Evolutionary conservation across 768 basidiomycete genomes (phyloP), one percentile per base, ranked within the genome.

Genomic region (Serendipita sp.): DNA sequence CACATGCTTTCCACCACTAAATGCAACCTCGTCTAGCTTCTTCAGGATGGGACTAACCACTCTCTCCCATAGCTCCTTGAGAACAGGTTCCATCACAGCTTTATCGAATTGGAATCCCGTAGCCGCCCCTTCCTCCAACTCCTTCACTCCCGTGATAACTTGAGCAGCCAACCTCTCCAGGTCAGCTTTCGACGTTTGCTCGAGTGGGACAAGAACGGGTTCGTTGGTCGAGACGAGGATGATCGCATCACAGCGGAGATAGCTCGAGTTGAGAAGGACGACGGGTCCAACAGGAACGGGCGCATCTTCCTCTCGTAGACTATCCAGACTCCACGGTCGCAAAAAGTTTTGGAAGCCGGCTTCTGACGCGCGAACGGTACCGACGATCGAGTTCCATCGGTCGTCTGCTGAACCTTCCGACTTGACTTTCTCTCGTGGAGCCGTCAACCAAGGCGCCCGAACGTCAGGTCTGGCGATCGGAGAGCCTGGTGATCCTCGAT

Each of bases 211-310:
- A n/a, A 60, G 18, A 8, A 60, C 18, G 27, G 55, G 55, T 36
- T 60, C 55, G 36, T 37, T 60, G 16, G 55, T 60, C 55, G 55
- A 60, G 4, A 60, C 55, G 55, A 60, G 55, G 55, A 60, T 60
- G 55, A 60, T 60, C 27, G 55, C 55, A 29, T 60, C 55, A 37
- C 55, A 60, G 55, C 55, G 55, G 16, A 60, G 55, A 60, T 60
- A 36, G 2, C 55, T 60, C 33, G 55, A 27, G 27, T 60, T 60
- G 2, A 60, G 55, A 31, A 60, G 4, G 27, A 60, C 55, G 5
- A 60, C 55, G 4, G 55, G 55, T 60, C 55, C 55, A 31, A 60
- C 55, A 16, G 55, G 55, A 33, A 60, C 27, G 3, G 36, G 27
- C 2, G 55, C 55, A 2, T 36, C 55, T 29, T 60, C 55, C 8